A percentile compares a stretch with the other conserved stretches of the same genome.
Conservation (phyloP, 768 basidiomycete genomes). For the Mycena vulgaris region DNA sequence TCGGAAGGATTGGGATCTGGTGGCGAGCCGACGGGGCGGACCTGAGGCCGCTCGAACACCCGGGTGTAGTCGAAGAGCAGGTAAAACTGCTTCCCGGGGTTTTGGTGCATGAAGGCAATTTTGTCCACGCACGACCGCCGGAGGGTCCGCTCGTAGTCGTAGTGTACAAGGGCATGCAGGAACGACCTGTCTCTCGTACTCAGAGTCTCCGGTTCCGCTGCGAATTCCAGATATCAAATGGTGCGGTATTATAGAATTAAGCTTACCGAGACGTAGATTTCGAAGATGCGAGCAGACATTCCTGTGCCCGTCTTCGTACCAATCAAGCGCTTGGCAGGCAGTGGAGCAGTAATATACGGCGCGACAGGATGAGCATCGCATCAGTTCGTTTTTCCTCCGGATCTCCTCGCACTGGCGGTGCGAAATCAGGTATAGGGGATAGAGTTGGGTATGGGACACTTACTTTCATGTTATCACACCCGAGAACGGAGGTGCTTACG, state of each 20-base stretch:
- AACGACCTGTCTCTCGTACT: neutral
- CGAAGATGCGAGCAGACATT: neutral
- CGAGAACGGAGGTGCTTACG: neutral
- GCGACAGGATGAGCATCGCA: constrained; percentile 3
- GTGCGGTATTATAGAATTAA: neutral
- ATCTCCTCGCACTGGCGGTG: neutral
- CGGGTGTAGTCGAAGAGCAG: constrained; percentile 11
- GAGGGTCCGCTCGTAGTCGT: neutral
- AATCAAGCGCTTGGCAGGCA: neutral
- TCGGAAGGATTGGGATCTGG: neutral
- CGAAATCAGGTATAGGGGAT: neutral
- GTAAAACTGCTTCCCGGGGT: neutral
- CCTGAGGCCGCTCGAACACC: neutral
- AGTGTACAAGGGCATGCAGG: neutral
- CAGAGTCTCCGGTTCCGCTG: neutral
- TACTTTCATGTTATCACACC: constrained; percentile 15
- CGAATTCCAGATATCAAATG: neutral
- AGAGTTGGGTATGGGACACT: neutral
- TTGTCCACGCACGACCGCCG: neutral
- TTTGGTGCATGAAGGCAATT: neutral
- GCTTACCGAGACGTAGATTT: neutral
- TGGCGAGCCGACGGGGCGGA: neutral
- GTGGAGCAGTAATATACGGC: neutral
- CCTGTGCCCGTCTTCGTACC: neutral
- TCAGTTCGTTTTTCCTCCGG: neutral